Base-by-base conservation (phyloP, 192 early-diverging fungal species). In the Gryganskiella cystojenkinii region DNA sequence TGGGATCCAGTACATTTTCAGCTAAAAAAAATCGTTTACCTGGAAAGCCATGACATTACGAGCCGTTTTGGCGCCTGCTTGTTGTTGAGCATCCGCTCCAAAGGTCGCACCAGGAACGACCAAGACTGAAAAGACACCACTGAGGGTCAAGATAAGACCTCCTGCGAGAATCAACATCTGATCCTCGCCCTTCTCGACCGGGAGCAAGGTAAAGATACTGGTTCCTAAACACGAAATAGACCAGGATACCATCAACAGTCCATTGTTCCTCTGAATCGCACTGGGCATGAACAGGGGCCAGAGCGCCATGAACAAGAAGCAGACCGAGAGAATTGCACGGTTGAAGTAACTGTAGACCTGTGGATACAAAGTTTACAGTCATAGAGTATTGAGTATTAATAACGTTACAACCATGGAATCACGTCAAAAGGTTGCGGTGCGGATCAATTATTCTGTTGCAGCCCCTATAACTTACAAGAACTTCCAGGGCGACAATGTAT, bases 321-420 rank as follows among this genome's bases (percentile, higher is more conserved):
- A 84, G 3, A 81, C 71, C 0, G 89, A 89, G 31, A 95, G 80
- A 35, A 90, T 65, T 43, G 83, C 83, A 2, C 96, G 89, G 54
- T 90, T 75, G 78, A 98, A 98, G 80, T 93, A 98, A 60, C 92
- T 95, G 52, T 86, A 91, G n/a, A 93, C 91, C 91, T 93, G 71
- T 13, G 17, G 15, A 24, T 49, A 19, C 59, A 47, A 45, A 17
- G 44, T 3, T 11, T 11, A 17, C 14, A 45, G 44, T 17, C 19
- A 0, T 1, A 3, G 3, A 19, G 44, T 19, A 3, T 45, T 11
- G 44, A 45, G 3, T 3, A 45, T 45, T 19, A 3, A 45, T 45
- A 45, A 19, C 44, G 11, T 45, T 45, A 19, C 44, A 45, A 1
- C 14, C 44, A n/a, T n/a, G n/a, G n/a, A n/a, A n/a, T n/a, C n/a